A percentile compares a stretch with the other conserved stretches of the same genome.
Evolutionary conservation across 441 rosid genomes (phyloP).

Genomic region (Aquilaria agallochum): DNA sequence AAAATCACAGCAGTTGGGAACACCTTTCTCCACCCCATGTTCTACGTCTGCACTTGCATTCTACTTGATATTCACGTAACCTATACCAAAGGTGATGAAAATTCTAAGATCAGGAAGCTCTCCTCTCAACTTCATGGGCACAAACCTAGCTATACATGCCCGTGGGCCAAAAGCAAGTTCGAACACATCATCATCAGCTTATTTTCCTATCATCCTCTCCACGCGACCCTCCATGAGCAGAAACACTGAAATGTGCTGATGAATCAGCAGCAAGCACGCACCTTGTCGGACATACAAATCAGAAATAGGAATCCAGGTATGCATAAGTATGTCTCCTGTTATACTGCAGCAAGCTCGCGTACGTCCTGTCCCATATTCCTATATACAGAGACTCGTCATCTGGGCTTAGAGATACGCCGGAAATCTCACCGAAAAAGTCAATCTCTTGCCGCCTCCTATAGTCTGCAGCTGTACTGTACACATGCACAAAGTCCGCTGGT

Average conservation of each 20-base stretch:
- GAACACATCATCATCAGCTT: not conserved
- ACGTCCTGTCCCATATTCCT: slow-evolving; percentile 36
- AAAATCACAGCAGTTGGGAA: too few relatives aligned
- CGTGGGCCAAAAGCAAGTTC: not conserved
- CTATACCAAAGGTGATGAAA: too few relatives aligned
- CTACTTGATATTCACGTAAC: too few relatives aligned
- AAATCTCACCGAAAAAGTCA: slow-evolving; percentile 35
- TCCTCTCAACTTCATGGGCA: not conserved
- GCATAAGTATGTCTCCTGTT: slow-evolving; percentile 36
- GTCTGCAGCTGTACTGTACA: slow-evolving; percentile 26
- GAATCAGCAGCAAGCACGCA: not conserved
- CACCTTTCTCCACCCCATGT: too few relatives aligned
- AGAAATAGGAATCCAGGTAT: slow-evolving; percentile 47
- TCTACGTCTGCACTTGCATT: too few relatives aligned
- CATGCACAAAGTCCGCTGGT: slow-evolving; percentile 37
- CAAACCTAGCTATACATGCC: not conserved
- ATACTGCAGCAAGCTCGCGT: slow-evolving; percentile 31
- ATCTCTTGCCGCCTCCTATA: slow-evolving; percentile 28
- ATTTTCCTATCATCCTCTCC: slow-evolving; percentile 4
- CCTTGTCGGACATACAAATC: slow-evolving; percentile 5
- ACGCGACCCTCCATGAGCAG: not conserved
- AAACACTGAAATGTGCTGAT: not conserved
- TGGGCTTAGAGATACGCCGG: slow-evolving; percentile 35
- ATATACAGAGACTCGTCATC: slow-evolving; percentile 31
- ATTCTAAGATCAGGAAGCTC: too few relatives aligned